Conservation (phyloP, 768 basidiomycete genomes). For the Suillus bovinus region DNA sequence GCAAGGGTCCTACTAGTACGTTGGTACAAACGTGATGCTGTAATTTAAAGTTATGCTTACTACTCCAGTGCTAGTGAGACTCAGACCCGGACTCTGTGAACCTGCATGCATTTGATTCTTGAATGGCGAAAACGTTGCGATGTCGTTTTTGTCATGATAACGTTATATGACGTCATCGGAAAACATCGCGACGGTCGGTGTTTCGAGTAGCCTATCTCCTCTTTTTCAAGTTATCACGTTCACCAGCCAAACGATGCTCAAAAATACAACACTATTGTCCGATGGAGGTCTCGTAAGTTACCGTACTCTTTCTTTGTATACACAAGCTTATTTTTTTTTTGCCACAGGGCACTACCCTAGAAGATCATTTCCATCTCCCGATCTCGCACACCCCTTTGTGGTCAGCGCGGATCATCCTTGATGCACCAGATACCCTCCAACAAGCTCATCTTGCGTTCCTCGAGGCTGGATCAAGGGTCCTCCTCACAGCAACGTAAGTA, state of each 20-base stretch:
- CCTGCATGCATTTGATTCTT: too few species aligned
- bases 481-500: constrained; percentile 68
- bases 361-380: constrained; percentile 47
- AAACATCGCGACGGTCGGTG: background rate
- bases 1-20: too few species aligned
- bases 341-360: constrained; percentile 63
- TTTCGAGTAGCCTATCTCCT: background rate
- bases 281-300: constrained; percentile 49
- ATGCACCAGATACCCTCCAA: constrained; percentile 54
- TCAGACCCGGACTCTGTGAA: too few species aligned
- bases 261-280: constrained; percentile 14
- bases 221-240: background rate
- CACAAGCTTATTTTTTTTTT: background rate
- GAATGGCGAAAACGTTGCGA: too few species aligned
- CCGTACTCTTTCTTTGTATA: constrained; percentile 7
- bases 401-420: constrained; percentile 63
- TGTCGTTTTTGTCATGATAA: too few species aligned
- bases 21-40: too few species aligned
- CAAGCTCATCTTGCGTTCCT: constrained; percentile 63
- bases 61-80: too few species aligned
- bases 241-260: background rate
- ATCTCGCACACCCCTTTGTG: constrained; percentile 62
- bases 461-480: constrained; percentile 61
- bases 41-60: too few species aligned
- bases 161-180: background rate